Evolutionary conservation across 2,329 filamentous ascomycete species (phyloP), one percentile per base, ranked within the genome.

Genomic region (Achaetomium macrosporum): DNA sequence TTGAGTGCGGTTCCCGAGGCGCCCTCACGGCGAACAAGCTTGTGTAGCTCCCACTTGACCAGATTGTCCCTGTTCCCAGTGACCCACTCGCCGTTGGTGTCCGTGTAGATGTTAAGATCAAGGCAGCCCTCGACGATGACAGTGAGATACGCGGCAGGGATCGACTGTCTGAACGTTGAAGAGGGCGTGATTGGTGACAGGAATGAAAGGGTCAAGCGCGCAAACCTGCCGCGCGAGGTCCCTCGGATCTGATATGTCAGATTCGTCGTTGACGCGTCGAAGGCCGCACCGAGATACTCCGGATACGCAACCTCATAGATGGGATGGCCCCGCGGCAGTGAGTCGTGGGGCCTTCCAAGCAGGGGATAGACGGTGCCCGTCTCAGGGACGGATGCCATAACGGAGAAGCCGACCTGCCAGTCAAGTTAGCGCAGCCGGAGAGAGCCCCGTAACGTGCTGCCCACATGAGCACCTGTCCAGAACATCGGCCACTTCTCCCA

Each of bases 401-500:
- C 66, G 3, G 74, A 74, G 59, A 79, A 76, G 12, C 76, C 76
- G 49, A 78, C 65, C 71, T 74, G 44, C 16, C 19, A 16, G 15
- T 20, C n/a, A 16, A 15, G 20, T 60, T 46, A 58, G 53, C 44
- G 31, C 11, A 12, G 6, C n/a, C 4, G n/a, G 29, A 16, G 11
- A 20, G 0, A 16, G 40, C 37, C 39, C 29, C 25, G 8, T n/a
- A 33, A 13, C 15, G 29, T 12, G 3, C 8, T 42, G 48, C 63
- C 55, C 59, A 66, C 66, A 50, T 64, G 65, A 44, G 64, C 59
- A 13, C 65, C 66, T 2, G 65, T 69, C 63, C 63, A 68, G 55
- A 70, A 69, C 68, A 92, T 92, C 20, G 90, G 90, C 90, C 90
- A 95, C 70, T 82, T 79, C 50, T 82, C 78, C 89, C 89, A 95